These are phyloP conservation scores for Rhamnella rubrinervis DNA, from an alignment of 331 rosid species.

Conservation along the genomic window DNA sequence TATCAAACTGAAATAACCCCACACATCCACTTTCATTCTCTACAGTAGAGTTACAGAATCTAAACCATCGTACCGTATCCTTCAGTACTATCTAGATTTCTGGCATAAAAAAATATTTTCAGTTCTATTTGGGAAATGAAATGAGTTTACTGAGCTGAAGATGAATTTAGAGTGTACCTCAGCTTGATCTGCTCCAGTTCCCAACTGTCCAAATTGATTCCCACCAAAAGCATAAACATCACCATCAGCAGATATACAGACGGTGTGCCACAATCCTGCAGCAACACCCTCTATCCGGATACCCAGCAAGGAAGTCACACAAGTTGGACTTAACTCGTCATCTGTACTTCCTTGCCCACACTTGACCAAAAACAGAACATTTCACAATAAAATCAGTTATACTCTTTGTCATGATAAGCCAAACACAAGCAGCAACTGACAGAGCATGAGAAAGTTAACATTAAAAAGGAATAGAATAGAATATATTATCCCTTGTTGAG, in stretches of 20 bases:
- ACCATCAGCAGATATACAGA: conserved; percentile 84
- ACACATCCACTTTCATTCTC: too few relatives aligned
- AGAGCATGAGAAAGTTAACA: conserved; percentile 19
- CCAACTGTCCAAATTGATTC: conserved; percentile 96
- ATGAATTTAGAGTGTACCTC: conserved; percentile 51
- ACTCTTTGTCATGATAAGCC: conserved; percentile 24
- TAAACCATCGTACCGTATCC: neutral
- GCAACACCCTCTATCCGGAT: conserved; percentile 74
- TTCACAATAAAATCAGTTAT: conserved; percentile 21
- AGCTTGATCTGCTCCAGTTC: conserved; percentile 87
- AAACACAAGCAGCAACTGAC: conserved; percentile 24
- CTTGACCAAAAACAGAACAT: conserved; percentile 44
- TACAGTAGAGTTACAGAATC: too few relatives aligned
- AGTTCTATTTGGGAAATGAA: neutral
- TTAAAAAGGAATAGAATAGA: conserved; percentile 43
- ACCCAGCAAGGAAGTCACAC: conserved; percentile 81
- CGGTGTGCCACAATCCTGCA: conserved; percentile 95
- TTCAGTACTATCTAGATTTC: neutral
- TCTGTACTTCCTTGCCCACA: conserved; percentile 97
- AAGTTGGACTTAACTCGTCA: conserved; percentile 79
- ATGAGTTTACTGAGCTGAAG: neutral
- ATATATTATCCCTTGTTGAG: conserved; percentile 44
- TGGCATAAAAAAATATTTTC: neutral
- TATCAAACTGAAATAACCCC: neutral
- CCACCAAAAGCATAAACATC: conserved; percentile 89